Evolutionary conservation across 306 rosid genomes (phyloP).

Genomic region (Rubus parviflorus): DNA sequence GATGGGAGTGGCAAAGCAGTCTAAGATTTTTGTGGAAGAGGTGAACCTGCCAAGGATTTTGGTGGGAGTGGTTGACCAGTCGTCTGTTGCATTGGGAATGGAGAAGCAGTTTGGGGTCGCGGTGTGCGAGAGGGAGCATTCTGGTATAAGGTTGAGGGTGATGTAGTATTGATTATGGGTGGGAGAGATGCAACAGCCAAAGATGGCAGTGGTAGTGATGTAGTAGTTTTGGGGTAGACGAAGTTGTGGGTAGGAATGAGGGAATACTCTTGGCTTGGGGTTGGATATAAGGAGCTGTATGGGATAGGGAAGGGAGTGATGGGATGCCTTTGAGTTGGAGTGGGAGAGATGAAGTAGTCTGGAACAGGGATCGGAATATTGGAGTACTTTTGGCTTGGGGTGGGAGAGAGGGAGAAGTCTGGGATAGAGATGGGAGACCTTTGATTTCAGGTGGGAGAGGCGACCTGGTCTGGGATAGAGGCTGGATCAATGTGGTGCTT

Average conservation of each 20-base stretch:
- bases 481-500: not conserved
- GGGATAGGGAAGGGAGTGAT: not conserved
- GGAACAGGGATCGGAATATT: not conserved
- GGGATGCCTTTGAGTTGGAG: not conserved
- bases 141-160: not conserved
- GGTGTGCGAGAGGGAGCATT: not conserved
- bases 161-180: not conserved
- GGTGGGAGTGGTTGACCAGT: not conserved
- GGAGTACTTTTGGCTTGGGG: not conserved
- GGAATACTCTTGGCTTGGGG: not conserved
- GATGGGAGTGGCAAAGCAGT: not conserved
- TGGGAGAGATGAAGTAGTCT: not conserved
- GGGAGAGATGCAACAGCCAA: not conserved
- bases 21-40: not conserved
- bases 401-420: not conserved
- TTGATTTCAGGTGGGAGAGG: not conserved
- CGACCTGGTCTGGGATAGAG: not conserved
- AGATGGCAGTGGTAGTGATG: not conserved
- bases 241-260: not conserved
- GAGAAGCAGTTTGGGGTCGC: slow-evolving; percentile 4
- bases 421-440: not conserved
- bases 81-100: not conserved
- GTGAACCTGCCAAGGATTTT: not conserved
- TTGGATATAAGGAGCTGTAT: not conserved
- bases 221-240: not conserved